Evolutionary conservation across 2,329 filamentous ascomycete genomes (phyloP).

Genomic region (Phialophora tarda): DNA sequence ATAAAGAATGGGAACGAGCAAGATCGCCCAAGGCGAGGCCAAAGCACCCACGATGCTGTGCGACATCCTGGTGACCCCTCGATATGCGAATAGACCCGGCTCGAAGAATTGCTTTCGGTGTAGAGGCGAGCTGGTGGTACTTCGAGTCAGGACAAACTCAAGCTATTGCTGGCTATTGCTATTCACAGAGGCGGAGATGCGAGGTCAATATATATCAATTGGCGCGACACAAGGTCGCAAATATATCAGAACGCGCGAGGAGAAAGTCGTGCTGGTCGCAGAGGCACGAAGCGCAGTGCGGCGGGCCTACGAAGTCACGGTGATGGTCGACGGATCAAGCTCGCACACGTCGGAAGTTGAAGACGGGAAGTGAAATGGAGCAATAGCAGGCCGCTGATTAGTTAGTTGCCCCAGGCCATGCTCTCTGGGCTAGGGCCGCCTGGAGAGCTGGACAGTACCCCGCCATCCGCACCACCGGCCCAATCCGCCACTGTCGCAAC

Average conservation of each 20-base stretch:
- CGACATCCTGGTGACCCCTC: constrained; percentile 26
- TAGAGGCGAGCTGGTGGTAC: background rate
- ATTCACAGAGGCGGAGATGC: background rate
- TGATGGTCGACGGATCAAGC: constrained; percentile 21
- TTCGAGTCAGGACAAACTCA: background rate
- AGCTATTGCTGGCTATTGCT: background rate
- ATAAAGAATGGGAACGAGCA: constrained; percentile 60
- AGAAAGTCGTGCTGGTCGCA: constrained; percentile 23
- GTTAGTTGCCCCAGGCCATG: background rate
- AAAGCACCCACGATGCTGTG: constrained; percentile 33
- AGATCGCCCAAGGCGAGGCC: constrained; percentile 48
- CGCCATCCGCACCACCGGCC: constrained; percentile 1
- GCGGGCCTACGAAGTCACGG: constrained; percentile 12
- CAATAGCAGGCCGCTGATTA: constrained; percentile 4
- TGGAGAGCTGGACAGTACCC: background rate
- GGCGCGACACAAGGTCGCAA: constrained; percentile 6
- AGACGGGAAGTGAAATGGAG: constrained; percentile 27
- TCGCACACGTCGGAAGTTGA: constrained; percentile 21
- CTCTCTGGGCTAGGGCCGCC: constrained; percentile 1
- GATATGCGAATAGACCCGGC: background rate
- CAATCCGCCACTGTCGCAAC: background rate
- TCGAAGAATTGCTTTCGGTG: background rate
- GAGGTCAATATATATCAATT: constrained; percentile 6
- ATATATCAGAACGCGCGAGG: constrained; percentile 4
- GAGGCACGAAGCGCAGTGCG: constrained; percentile 9